Percentiles rank a stretch among this genome's conserved stretches.
These are phyloP conservation scores for cucumber (Cucumis sativus) DNA, from an alignment of 306 rosid genomes.

Conservation along the genomic window DNA sequence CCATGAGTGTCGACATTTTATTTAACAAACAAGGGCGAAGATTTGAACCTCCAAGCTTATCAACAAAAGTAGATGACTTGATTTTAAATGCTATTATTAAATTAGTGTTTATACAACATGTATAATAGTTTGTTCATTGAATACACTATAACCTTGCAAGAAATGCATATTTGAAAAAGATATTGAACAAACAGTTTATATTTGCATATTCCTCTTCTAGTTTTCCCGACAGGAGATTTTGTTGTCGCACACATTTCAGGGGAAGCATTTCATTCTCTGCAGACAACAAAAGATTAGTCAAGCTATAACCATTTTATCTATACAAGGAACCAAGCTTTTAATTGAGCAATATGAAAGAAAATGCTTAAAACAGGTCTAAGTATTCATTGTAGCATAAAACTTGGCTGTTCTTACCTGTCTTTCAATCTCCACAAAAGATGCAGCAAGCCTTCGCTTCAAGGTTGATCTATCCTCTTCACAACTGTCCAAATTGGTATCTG, in stretches of 20 bases:
- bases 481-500: slow-evolving; percentile 63
- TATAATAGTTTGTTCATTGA: not conserved
- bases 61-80: not conserved
- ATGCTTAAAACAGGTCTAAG: not conserved
- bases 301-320: not conserved
- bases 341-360: not conserved
- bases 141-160: not conserved
- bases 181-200: not conserved
- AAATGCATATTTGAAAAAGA: not conserved
- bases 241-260: slow-evolving; percentile 20
- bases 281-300: slow-evolving; percentile 13
- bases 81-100: not conserved
- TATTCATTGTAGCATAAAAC: not conserved
- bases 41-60: not conserved
- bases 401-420: slow-evolving; percentile 41
- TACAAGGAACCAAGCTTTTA: not conserved
- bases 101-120: not conserved
- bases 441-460: slow-evolving; percentile 57
- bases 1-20: not conserved
- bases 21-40: not conserved
- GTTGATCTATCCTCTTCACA: slow-evolving; percentile 60
- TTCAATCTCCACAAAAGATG: slow-evolving; percentile 64
- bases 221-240: not conserved
- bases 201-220: not conserved
- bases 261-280: slow-evolving; percentile 97